Evolutionary conservation across 75 land plant genomes (phyloP).

Genomic region (Larix kaempferi): DNA sequence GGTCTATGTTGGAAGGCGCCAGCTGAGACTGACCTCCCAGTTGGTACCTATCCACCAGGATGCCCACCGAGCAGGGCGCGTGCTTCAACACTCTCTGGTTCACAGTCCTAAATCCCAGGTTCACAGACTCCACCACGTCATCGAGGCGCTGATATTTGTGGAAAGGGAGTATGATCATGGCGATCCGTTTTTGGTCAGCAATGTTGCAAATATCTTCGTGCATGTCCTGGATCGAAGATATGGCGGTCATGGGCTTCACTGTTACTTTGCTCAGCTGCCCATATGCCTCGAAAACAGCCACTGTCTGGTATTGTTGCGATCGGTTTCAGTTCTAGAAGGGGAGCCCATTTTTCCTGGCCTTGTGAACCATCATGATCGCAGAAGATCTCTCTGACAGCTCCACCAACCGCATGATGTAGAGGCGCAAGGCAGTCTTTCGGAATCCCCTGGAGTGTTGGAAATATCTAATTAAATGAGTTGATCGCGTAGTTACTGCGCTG

Average conservation of each 20-base stretch:
- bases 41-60: slow-evolving; percentile 57
- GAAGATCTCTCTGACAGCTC: slow-evolving; percentile 64
- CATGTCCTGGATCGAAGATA: slow-evolving; percentile 50
- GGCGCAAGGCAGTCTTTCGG: slow-evolving; percentile 30
- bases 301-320: slow-evolving; percentile 11
- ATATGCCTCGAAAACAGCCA: slow-evolving; percentile 54
- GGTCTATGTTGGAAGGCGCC: slow-evolving; percentile 14
- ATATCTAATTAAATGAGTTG: too few species aligned
- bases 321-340: slow-evolving; percentile 43
- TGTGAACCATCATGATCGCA: slow-evolving; percentile 58
- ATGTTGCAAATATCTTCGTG: slow-evolving; percentile 70
- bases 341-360: slow-evolving; percentile 30
- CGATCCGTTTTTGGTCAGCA: slow-evolving; percentile 46
- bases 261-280: slow-evolving; percentile 44
- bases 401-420: slow-evolving; percentile 56
- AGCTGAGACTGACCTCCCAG: slow-evolving; percentile 12
- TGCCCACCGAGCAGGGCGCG: slow-evolving; percentile 70
- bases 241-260: slow-evolving; percentile 77
- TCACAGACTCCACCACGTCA: slow-evolving; percentile 35
- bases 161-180: slow-evolving; percentile 59
- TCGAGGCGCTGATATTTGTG: slow-evolving; percentile 50
- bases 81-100: slow-evolving; percentile 38
- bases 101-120: slow-evolving; percentile 27
- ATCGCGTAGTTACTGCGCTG: too few species aligned
- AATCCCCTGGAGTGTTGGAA: too few species aligned